phyloP scores from a whole-genome alignment of 148 eudicot species.

The Cornus suecica region DNA sequence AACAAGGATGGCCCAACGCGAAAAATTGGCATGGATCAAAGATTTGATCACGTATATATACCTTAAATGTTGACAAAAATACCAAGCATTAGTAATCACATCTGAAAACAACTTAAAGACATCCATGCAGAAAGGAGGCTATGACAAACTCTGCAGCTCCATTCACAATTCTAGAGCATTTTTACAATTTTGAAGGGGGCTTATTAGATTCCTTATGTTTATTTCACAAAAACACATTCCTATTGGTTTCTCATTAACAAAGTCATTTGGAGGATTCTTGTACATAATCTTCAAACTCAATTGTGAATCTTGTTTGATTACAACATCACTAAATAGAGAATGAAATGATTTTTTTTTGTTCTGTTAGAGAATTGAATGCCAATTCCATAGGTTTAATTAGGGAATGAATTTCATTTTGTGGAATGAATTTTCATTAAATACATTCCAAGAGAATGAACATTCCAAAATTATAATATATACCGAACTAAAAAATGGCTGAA shows the following conservation, averaged over 20 bases:
- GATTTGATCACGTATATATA: slow-evolving; percentile 80
- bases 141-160: no score
- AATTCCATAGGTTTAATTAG: no score
- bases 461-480: no score
- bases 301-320: neutral
- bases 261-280: neutral
- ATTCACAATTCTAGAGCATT: no score
- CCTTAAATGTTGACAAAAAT: slow-evolving; percentile 34
- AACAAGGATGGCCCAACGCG: slow-evolving; percentile 76
- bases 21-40: slow-evolving; percentile 66
- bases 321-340: no score
- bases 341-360: no score
- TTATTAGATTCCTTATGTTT: neutral
- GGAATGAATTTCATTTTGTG: no score
- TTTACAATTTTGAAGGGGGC: no score
- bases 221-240: neutral
- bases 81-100: neutral
- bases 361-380: no score
- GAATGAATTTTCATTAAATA: no score
- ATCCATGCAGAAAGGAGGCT: neutral
- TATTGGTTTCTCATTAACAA: neutral
- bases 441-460: no score
- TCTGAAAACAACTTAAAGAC: slow-evolving; percentile 9
- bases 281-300: neutral
- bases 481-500: no score